Base-by-base conservation (phyloP, 2,329 filamentous ascomycete species). In the Paracoccidioides brasiliensis region DNA sequence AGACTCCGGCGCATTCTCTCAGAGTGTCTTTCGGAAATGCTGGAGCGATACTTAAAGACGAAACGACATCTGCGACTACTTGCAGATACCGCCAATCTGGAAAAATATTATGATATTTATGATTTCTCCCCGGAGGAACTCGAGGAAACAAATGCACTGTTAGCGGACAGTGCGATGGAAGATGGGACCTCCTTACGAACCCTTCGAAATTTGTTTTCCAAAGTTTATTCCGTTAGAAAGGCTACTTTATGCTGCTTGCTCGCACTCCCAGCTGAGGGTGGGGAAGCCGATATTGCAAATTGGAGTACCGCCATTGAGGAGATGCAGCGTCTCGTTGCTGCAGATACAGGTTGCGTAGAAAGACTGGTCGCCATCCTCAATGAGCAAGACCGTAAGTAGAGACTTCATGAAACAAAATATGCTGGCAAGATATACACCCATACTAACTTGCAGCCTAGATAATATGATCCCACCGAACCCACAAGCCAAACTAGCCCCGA, bases 21-120 rank as follows among this genome's bases (percentile, higher is more conserved):
- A 53, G 79, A 78, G 49, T 83, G 82, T 57, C 82, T 95, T 58
- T 78, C 78, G 42, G 80, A 84, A 12, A 79, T 86, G 53, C 81
- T 95, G 43, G 79, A 83, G 45, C 80, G 80, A 28, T 90, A 90
- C 64, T 81, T 84, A 54, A 81, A 87, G 61, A 83, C 86, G 10
- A 85, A 84, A 59, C 76, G 78, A 43, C 77, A 77, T 3, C 75
- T 97, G 22, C 84, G 84, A 66, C 80, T 80, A 0, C 82, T 95
- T 55, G 82, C 90, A 1, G 84, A 90, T 67, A 81, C 86, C 64
- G 80, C 86, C 51, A 88, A 95, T 64, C 74, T 98, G 45, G 89
- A 95, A 63, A 93, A 90, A 70, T 95, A 95, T 67, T 87, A 93
- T 64, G 91, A 97, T 66, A 86, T 91, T 58, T 90, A 91, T 66